Evolutionary conservation across 306 rosid genomes (phyloP).

Genomic region (Biancaea sappan): DNA sequence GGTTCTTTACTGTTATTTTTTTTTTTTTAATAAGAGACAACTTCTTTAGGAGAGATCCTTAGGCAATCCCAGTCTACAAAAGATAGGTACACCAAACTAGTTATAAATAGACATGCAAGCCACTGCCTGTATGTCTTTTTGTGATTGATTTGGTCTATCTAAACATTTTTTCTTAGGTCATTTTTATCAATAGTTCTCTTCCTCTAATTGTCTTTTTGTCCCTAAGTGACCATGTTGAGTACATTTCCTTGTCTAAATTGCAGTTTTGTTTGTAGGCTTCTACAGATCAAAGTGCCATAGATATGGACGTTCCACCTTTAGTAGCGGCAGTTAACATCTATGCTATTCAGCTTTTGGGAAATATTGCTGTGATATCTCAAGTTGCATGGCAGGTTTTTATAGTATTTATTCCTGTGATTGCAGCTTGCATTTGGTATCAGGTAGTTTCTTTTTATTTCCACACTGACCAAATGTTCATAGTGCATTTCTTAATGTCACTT

Average conservation of each 20-base stretch:
- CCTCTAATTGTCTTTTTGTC: neutral
- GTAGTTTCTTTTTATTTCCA: no score
- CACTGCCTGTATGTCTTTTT: no score
- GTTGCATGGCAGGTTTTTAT: conserved; percentile 45
- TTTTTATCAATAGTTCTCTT: neutral
- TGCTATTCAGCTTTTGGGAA: conserved; percentile 28
- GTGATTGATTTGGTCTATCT: no score
- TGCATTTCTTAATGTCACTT: no score
- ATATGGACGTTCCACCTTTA: conserved; percentile 26
- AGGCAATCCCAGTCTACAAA: neutral
- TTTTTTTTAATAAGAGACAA: conserved; percentile 11
- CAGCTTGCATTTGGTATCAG: no score
- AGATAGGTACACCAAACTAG: neutral
- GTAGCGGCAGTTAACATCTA: neutral
- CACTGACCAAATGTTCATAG: no score
- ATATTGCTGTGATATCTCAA: conserved; percentile 39
- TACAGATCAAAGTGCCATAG: conserved; percentile 48
- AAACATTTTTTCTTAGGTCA: no score
- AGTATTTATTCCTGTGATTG: conserved; percentile 45
- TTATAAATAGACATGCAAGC: neutral
- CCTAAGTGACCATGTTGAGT: neutral
- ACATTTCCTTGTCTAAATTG: conserved; percentile 4
- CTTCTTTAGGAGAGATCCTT: neutral
- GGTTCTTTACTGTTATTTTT: neutral
- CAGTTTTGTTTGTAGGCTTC: conserved; percentile 38